Evolutionary conservation across 2,329 filamentous ascomycete species (phyloP), one percentile per base, ranked within the genome.

Genomic region (Cytospora piceae): DNA sequence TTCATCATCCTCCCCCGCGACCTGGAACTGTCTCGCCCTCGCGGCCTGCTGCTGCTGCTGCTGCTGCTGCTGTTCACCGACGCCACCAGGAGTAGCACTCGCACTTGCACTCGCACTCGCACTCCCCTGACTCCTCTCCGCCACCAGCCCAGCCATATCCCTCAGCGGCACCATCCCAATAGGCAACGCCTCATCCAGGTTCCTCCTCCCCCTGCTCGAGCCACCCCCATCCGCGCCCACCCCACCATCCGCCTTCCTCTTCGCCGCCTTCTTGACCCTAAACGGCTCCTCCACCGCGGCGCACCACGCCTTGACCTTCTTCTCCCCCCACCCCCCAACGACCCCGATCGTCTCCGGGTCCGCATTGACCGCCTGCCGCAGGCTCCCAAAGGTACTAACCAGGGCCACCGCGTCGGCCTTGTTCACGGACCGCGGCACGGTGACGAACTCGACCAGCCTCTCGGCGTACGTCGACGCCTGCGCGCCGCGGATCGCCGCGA

Each of bases 301-400:
- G 70, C 85, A 90, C 94, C 94, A 98, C 65, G 88, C 86, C 77
- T 91, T 90, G 27, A 97, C 93, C 78, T 99, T 99, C 80, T 92
- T 93, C 77, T 96, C 92, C 39, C 95, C 95, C 94, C 94, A 99
- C 0, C 95, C 95, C 34, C 89, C 86, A n/a, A 99, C 87, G 68
- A 92, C 81, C 17, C 88, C 87, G 42, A 99, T 85, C 76, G 96
- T 91, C 74, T 98, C 95, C 0, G 92, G 87, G 54, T 90, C 86
- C 1, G 93, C 94, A 76, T 97, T 97, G 66, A 98, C 83, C 0
- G 94, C 94, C 46, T 90, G 91, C 71, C 89, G 87, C 65, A 99
- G 79, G 70, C 92, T 96, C 29, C 95, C 95, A 80, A 98, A 99
- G 59, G 93, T 93, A 70, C 92, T 91, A 42, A 98, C 93, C 59